Conservation (phyloP, 2,329 filamentous ascomycete genomes). For the Fusarium sublunatum region DNA sequence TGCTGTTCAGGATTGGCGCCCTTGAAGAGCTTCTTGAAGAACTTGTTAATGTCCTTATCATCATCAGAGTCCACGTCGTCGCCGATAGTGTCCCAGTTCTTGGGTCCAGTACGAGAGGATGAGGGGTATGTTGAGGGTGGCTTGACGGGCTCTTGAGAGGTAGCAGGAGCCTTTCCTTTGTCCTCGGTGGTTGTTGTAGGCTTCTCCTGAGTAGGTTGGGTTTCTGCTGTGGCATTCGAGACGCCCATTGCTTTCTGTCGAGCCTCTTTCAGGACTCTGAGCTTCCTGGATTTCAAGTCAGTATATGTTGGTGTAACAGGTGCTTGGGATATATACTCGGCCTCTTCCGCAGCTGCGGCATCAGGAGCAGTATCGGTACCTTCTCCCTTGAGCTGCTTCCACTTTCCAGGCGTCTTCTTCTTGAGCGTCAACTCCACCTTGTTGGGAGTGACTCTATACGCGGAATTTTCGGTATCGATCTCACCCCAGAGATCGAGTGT, state of each 20-base stretch:
- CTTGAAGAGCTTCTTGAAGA: conserved; percentile 92
- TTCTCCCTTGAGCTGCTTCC: conserved; percentile 58
- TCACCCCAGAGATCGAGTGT: conserved; percentile 72
- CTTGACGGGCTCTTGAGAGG: conserved; percentile 4
- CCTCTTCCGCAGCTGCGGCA: conserved; percentile 8
- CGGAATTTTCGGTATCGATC: conserved; percentile 71
- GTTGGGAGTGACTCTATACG: conserved; percentile 73
- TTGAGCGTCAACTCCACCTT: conserved; percentile 82
- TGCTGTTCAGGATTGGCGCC: conserved; percentile 80
- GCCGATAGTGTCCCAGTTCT: conserved; percentile 89
- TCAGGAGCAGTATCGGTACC: neutral
- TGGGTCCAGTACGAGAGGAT: conserved; percentile 83
- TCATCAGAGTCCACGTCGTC: conserved; percentile 66
- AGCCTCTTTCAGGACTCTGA: conserved; percentile 35
- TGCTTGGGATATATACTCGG: conserved; percentile 35
- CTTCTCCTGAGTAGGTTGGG: conserved; percentile 4
- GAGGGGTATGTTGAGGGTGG: conserved; percentile 78
- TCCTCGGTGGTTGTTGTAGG: conserved; percentile 7
- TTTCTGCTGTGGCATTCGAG: conserved; percentile 4
- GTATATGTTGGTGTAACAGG: neutral
- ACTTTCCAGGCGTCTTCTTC: conserved; percentile 77
- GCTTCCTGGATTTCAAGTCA: conserved; percentile 28
- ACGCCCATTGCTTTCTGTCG: conserved; percentile 39
- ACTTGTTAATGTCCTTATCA: conserved; percentile 75
- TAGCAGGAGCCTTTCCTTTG: conserved; percentile 19